Conservation (phyloP, 2,329 filamentous ascomycete species). For the Talaromyces sp. region DNA sequence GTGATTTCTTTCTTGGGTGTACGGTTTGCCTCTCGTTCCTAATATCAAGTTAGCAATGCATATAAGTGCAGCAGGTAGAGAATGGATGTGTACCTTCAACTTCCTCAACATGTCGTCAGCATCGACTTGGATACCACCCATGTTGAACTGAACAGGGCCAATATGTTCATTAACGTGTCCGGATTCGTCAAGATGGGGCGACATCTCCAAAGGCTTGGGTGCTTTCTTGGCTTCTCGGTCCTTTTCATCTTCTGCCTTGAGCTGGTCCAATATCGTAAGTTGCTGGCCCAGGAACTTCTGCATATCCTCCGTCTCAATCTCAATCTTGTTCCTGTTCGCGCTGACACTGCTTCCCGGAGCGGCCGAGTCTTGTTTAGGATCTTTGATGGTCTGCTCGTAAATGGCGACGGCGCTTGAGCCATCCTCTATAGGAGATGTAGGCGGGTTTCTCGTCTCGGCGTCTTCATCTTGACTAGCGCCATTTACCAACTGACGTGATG, state of each 20-base stretch:
- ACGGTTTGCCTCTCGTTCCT: slow-evolving; percentile 48
- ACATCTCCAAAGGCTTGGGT: slow-evolving; percentile 37
- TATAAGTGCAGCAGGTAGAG: not conserved
- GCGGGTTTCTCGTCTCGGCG: slow-evolving; percentile 28
- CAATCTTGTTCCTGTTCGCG: slow-evolving; percentile 44
- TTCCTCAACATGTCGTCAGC: slow-evolving; percentile 89
- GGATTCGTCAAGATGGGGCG: slow-evolving; percentile 36
- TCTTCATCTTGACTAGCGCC: slow-evolving; percentile 30
- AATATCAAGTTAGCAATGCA: slow-evolving; percentile 13
- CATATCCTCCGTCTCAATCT: slow-evolving; percentile 69
- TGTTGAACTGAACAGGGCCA: slow-evolving; percentile 94
- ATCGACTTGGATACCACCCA: slow-evolving; percentile 95
- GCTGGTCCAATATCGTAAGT: slow-evolving; percentile 69
- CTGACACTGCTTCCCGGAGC: slow-evolving; percentile 53
- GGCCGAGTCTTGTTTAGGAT: slow-evolving; percentile 65
- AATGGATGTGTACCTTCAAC: slow-evolving; percentile 61
- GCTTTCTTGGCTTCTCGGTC: slow-evolving; percentile 36
- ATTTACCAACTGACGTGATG: slow-evolving; percentile 11
- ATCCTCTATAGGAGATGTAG: slow-evolving; percentile 29
- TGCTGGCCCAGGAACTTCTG: slow-evolving; percentile 77
- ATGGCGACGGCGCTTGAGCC: slow-evolving; percentile 64
- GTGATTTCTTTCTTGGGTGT: slow-evolving; percentile 37
- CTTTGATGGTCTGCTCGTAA: slow-evolving; percentile 77
- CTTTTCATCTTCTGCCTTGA: slow-evolving; percentile 56
- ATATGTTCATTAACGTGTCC: slow-evolving; percentile 71